Percentiles rank a stretch among this genome's conserved stretches.
Conservation (phyloP, 139 green algal genomes). For the Pseudopediastrum boryanum region DNA sequence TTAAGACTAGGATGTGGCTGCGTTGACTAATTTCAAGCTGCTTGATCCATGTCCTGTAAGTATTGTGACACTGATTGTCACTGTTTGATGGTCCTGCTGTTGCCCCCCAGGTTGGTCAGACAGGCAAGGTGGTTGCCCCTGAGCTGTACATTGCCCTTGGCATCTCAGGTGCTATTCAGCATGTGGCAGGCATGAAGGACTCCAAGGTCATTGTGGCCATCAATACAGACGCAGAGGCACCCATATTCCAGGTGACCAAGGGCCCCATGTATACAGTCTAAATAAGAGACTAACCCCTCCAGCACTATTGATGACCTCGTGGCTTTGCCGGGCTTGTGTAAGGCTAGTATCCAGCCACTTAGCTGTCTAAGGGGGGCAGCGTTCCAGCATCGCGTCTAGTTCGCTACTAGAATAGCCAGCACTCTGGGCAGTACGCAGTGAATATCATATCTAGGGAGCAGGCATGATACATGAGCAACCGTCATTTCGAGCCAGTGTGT, state of each 20-base stretch:
- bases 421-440: neutral
- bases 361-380: too few relatives aligned
- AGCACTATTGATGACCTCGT: too few relatives aligned
- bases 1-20: too few relatives aligned
- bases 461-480: neutral
- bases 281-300: too few relatives aligned
- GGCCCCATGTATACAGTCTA: too few relatives aligned
- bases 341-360: too few relatives aligned
- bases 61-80: neutral
- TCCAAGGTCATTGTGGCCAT: slow-evolving; percentile 92
- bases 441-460: neutral
- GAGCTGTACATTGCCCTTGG: slow-evolving; percentile 94
- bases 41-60: neutral
- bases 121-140: slow-evolving; percentile 94
- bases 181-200: slow-evolving; percentile 92
- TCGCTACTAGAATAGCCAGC: neutral
- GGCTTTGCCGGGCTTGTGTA: too few relatives aligned
- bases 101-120: slow-evolving; percentile 89
- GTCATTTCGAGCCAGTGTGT: neutral
- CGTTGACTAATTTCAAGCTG: too few relatives aligned
- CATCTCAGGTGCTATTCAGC: slow-evolving; percentile 95
- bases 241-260: slow-evolving; percentile 81
- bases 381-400: neutral
- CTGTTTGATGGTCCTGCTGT: neutral
- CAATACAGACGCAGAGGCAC: slow-evolving; percentile 88